Evolutionary conservation across 192 early-diverging fungal genomes (phyloP), one percentile per base, ranked within the genome.

Genomic region (Pecoramyces ruminantium): DNA sequence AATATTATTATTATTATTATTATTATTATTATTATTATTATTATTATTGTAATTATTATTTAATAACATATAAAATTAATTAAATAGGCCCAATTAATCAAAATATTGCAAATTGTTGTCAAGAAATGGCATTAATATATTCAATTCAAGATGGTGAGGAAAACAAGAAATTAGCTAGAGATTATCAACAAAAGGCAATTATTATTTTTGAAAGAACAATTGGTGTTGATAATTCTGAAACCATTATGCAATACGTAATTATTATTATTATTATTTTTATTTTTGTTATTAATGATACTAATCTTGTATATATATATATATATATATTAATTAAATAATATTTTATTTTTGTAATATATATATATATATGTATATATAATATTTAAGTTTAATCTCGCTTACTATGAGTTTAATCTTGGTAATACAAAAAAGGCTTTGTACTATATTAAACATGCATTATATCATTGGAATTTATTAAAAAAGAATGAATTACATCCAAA

Each of bases 171-270:
- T 79, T 81, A 77, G 91, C 92, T 16, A 83, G 85, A 3, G 86
- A 85, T 78, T 84, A 84, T 16, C 89, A 91, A 86, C 90, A 92
- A 29, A 93, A 94, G 83, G 95, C 95, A 0, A 92, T 96, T 38
- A 88, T 97, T 58, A 90, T 95, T 77, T 86, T 90, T 5, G 97
- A 99, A 85, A 88, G 96, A 79, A 93, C 93, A 2, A 86, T 86
- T 29, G 97, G 97, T 11, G 85, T 97, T 16, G 97, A 99, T 85
- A 87, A 92, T 77, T 90, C 92, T 29, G 94, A 96, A 81, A 95
- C 95, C 8, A 82, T 95, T 80, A 92, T 94, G 87, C 92, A 94
- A 85, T 98, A 98, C 88, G 92, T 93, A 88, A 82, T 85, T 82
- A 14, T 28, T 30, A 51, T 38, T n/a, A 2, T 29, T 67, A 29